These are phyloP conservation scores for Cytospora leucostoma DNA, from an alignment of 2,329 filamentous ascomycete genomes.

Conservation along the genomic window DNA sequence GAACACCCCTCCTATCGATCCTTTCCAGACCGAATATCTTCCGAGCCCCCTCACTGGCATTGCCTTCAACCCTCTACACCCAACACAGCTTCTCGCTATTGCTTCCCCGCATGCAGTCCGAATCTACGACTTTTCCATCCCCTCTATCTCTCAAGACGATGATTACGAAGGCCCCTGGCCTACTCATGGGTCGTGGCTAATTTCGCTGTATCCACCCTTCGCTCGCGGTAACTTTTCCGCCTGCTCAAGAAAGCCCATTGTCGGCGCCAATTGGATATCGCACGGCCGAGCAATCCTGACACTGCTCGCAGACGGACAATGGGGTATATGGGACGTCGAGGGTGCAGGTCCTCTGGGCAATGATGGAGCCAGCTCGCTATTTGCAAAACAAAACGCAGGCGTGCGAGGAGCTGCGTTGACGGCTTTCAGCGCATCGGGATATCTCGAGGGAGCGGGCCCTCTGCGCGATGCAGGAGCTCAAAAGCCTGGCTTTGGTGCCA, in stretches of 20 bases:
- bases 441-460: slow-evolving; percentile 60
- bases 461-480: slow-evolving; percentile 48
- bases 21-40: slow-evolving; percentile 64
- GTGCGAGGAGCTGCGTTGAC: slow-evolving; percentile 61
- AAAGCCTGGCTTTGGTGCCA: slow-evolving; percentile 33
- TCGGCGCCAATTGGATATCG: slow-evolving; percentile 63
- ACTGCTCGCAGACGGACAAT: slow-evolving; percentile 64
- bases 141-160: slow-evolving; percentile 55
- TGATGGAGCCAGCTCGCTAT: slow-evolving; percentile 43
- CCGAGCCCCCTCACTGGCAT: slow-evolving; percentile 56
- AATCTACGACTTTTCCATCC: slow-evolving; percentile 61
- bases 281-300: slow-evolving; percentile 61
- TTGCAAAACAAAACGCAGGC: slow-evolving; percentile 53
- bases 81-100: slow-evolving; percentile 60
- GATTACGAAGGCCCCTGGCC: slow-evolving; percentile 53
- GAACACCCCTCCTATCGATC: slow-evolving; percentile 40
- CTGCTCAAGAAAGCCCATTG: slow-evolving; percentile 55
- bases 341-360: slow-evolving; percentile 50
- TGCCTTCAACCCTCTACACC: slow-evolving; percentile 56
- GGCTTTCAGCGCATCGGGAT: slow-evolving; percentile 58
- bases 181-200: slow-evolving; percentile 63
- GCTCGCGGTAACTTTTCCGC: slow-evolving; percentile 47
- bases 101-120: slow-evolving; percentile 58
- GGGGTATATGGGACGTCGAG: slow-evolving; percentile 69
- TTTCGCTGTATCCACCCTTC: slow-evolving; percentile 63